Percentiles rank a stretch among this genome's conserved stretches.
Conservation (phyloP, 805 yeast species). For the Blastobotrys terrestris region DNA sequence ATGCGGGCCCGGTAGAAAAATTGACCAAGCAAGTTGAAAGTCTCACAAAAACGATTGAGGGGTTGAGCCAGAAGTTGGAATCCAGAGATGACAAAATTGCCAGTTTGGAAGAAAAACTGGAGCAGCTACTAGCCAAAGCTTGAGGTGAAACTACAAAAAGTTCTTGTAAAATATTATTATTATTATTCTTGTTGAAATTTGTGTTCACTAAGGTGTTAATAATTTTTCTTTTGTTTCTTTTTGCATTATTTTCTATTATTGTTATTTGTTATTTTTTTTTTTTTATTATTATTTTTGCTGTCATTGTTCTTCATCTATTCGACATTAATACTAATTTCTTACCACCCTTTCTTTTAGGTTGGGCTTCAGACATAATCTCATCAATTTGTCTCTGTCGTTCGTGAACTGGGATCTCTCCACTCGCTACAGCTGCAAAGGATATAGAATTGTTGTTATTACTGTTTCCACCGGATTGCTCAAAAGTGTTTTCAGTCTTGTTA, state of each 20-base stretch:
- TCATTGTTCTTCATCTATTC: slow-evolving; percentile 2
- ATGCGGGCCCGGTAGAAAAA: slow-evolving; percentile 10
- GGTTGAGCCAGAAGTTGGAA: slow-evolving; percentile 19
- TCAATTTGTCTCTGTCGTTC: slow-evolving; percentile 18
- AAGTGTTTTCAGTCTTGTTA: not conserved
- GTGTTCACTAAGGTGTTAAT: too few relatives aligned
- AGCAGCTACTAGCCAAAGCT: slow-evolving; percentile 9
- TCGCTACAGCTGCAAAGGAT: slow-evolving; percentile 12
- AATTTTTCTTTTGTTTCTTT: too few relatives aligned
- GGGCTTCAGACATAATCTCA: slow-evolving; percentile 14
- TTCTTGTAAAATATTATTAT: not conserved
- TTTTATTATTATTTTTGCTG: not conserved
- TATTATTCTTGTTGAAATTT: too few relatives aligned
- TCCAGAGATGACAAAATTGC: slow-evolving; percentile 18
- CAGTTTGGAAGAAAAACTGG: slow-evolving; percentile 18
- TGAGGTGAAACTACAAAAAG: not conserved
- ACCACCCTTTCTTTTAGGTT: slow-evolving; percentile 18
- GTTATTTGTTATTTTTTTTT: too few relatives aligned
- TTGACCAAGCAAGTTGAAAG: slow-evolving; percentile 17
- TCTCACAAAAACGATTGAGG: slow-evolving; percentile 18
- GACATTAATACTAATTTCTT: slow-evolving; percentile 27
- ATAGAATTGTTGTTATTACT: slow-evolving; percentile 16
- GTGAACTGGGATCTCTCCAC: slow-evolving; percentile 16
- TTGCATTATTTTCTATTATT: too few relatives aligned
- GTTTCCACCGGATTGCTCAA: slow-evolving; percentile 9